Conservation (phyloP, 768 basidiomycete genomes). For the Russula earlei region DNA sequence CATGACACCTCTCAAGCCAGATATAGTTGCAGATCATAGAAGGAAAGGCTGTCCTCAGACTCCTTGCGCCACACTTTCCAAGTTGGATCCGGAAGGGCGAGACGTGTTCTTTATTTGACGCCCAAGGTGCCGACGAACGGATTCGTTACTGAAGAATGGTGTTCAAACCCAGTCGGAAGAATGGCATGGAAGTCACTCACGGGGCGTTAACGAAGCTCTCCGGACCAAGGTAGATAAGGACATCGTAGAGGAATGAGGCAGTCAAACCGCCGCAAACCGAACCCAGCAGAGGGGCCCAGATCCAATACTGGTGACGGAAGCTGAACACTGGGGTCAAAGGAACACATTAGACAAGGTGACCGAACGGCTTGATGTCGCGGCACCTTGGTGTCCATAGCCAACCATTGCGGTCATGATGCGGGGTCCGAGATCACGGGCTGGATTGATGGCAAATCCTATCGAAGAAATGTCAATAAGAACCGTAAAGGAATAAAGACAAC, state of each 20-base stretch:
- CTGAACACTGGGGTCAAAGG: slow-evolving; percentile 29
- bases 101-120: background rate
- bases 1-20: no score
- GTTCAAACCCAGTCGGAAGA: background rate
- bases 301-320: slow-evolving; percentile 53
- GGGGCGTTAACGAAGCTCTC: slow-evolving; percentile 47
- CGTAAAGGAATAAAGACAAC: background rate
- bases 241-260: slow-evolving; percentile 50
- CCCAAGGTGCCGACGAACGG: background rate
- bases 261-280: slow-evolving; percentile 50
- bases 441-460: slow-evolving; percentile 53
- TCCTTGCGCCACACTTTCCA: background rate
- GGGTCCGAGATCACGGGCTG: slow-evolving; percentile 65
- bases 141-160: background rate
- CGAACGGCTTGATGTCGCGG: background rate
- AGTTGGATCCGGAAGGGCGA: slow-evolving; percentile 1
- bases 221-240: slow-evolving; percentile 44
- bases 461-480: background rate
- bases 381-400: slow-evolving; percentile 51
- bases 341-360: background rate
- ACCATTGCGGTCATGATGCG: slow-evolving; percentile 61
- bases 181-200: slow-evolving; percentile 28
- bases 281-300: slow-evolving; percentile 57
- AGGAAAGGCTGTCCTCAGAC: background rate
- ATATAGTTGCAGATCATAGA: background rate